Evolutionary conservation across 2,329 filamentous ascomycete species (phyloP).

Genomic region (Colletotrichum magnum): DNA sequence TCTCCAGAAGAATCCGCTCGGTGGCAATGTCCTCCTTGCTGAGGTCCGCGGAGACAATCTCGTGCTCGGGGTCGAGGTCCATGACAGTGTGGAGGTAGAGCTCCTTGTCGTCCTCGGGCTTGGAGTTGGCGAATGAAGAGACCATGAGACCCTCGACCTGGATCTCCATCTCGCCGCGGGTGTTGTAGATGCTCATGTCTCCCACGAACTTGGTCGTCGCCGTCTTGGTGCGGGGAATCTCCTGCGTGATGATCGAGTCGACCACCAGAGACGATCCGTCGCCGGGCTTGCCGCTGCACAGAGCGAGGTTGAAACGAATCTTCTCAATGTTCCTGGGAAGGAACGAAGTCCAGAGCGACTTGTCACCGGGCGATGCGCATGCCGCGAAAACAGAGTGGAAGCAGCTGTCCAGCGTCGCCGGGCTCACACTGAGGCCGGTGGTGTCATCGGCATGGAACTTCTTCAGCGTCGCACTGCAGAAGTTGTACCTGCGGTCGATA

Average conservation of each 20-base stretch:
- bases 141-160: constrained; percentile 52
- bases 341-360: constrained; percentile 49
- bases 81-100: constrained; percentile 52
- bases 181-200: constrained; percentile 54
- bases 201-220: constrained; percentile 50
- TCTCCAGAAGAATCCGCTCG: constrained; percentile 49
- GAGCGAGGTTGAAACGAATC: constrained; percentile 39
- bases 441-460: constrained; percentile 46
- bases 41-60: constrained; percentile 47
- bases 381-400: constrained; percentile 54
- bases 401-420: constrained; percentile 51
- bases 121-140: constrained; percentile 48
- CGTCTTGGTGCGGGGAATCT: constrained; percentile 43
- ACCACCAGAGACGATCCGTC: constrained; percentile 44
- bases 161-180: constrained; percentile 48
- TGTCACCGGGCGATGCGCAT: constrained; percentile 51
- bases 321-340: constrained; percentile 48
- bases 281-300: constrained; percentile 22
- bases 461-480: constrained; percentile 33
- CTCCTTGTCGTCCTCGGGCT: constrained; percentile 50
- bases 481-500: constrained; percentile 40
- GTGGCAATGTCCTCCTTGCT: constrained; percentile 27
- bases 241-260: constrained; percentile 50
- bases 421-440: constrained; percentile 49
- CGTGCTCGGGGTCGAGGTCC: constrained; percentile 58